Percentiles rank a stretch among this genome's conserved stretches.
These are phyloP conservation scores for Penicillium riverlandense DNA, from an alignment of 495 filamentous ascomycete species.

Conservation along the genomic window DNA sequence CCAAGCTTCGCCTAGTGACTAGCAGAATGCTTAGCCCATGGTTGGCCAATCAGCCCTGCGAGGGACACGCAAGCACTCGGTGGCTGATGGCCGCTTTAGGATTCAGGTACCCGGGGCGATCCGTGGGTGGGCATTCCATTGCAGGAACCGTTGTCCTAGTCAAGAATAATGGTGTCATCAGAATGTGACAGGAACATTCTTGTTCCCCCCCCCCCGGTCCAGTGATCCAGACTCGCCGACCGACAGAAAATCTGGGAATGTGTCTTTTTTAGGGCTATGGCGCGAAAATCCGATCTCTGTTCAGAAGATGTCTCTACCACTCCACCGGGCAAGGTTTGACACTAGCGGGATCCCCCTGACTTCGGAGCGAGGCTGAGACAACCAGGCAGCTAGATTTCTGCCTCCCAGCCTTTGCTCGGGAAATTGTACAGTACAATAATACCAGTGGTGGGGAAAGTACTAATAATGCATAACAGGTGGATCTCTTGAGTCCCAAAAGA, in stretches of 20 bases:
- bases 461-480: no score
- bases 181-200: slow-evolving; percentile 10
- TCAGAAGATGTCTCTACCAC: no score
- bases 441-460: no score
- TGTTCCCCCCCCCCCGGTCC: slow-evolving; percentile 6
- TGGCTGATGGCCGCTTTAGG: slow-evolving; percentile 12
- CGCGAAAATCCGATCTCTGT: neutral
- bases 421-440: no score
- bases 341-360: no score
- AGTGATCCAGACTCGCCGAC: neutral
- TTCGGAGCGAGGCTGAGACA: no score
- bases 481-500: no score
- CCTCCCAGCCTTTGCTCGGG: no score
- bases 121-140: neutral
- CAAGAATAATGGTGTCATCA: neutral
- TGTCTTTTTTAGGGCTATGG: neutral
- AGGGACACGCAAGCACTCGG: slow-evolving; percentile 16
- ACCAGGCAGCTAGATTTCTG: no score
- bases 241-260: neutral
- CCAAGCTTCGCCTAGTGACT: slow-evolving; percentile 1
- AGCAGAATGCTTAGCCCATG: slow-evolving; percentile 21
- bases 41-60: slow-evolving; percentile 9
- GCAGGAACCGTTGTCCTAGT: neutral
- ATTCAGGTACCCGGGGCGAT: slow-evolving; percentile 5
- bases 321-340: no score